Conservation (phyloP, 257 asterid species). For the Solanum gandarillasii region DNA sequence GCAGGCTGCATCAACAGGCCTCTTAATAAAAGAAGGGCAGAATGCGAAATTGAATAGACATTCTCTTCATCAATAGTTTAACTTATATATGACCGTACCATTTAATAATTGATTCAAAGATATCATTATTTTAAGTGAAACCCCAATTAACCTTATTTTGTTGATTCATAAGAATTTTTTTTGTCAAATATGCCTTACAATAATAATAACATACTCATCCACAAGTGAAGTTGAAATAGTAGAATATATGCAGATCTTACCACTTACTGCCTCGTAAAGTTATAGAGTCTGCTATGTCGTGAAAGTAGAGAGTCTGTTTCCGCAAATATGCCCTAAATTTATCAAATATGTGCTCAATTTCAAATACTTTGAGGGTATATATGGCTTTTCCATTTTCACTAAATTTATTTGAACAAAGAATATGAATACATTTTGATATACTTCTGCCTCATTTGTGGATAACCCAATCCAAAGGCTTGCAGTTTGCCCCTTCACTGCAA, state of each 20-base stretch:
- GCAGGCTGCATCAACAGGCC: background rate
- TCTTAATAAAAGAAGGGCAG: background rate
- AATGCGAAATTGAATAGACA: too few relatives aligned
- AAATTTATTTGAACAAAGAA: background rate
- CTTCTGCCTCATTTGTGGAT: background rate
- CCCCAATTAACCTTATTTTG: background rate
- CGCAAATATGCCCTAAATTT: background rate
- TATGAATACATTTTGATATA: background rate
- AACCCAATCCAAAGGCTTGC: background rate
- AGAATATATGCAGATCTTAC: fast-evolving
- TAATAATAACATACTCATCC: too few relatives aligned
- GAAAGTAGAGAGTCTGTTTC: too few relatives aligned
- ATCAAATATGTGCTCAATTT: background rate
- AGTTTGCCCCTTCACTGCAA: background rate
- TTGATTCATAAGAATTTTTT: background rate
- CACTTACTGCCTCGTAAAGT: fast-evolving
- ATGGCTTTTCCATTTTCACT: background rate
- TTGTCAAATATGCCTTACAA: background rate
- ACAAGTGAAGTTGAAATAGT: fast-evolving
- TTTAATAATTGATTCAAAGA: too few relatives aligned
- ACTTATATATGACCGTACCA: too few relatives aligned
- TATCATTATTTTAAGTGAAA: too few relatives aligned
- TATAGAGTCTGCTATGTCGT: fast-evolving
- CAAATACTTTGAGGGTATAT: background rate
- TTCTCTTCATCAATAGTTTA: background rate